Evolutionary conservation across 208 protist species (phyloP), one percentile per base, ranked within the genome.

Genomic region (Leishmania lainsoni): DNA sequence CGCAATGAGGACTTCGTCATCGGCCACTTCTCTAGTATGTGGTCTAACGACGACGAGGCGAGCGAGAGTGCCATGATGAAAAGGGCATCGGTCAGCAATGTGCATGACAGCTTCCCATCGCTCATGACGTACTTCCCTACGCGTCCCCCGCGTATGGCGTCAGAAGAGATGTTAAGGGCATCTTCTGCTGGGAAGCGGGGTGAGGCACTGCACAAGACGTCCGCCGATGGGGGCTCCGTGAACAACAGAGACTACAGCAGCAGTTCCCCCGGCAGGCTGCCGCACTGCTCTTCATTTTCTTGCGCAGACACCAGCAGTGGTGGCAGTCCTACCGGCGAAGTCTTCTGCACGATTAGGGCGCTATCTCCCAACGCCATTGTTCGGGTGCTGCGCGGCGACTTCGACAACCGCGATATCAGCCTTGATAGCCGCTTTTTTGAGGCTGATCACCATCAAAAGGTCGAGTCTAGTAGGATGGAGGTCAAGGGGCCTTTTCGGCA

Each of bases 361-460:
- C 2, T 52, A 20, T 74, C 63, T 14, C 51, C 77, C 29, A 75
- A 56, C 17, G 48, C 71, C 6, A 75, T 76, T 48, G 61, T 89
- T 14, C 79, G 80, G 26, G 80, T 89, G 2, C 79, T 86, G 39
- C 83, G 81, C 35, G 86, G 86, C 17, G 42, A 80, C 76, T 90
- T 90, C 39, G 77, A 84, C 69, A 74, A 63, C 42, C 42, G 32
- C 0, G 76, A 90, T 63, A 63, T 51, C 20, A 90, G 86, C n/a
- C 81, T 90, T 32, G 86, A 90, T 56, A 90, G 86, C 73, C 58
- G 69, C 56, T 6, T 73, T 17, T 72, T 87, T 48, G 74, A 52
- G 6, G 5, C 6, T 1, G 49, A 52, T 26, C 3, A 26, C 48
- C 29, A 35, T 52, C 12, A 35, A 26, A 35, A 26, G 22, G 5